Evolutionary conservation across 2,329 filamentous ascomycete genomes (phyloP).

Genomic region (Stachybotrys echinatus): DNA sequence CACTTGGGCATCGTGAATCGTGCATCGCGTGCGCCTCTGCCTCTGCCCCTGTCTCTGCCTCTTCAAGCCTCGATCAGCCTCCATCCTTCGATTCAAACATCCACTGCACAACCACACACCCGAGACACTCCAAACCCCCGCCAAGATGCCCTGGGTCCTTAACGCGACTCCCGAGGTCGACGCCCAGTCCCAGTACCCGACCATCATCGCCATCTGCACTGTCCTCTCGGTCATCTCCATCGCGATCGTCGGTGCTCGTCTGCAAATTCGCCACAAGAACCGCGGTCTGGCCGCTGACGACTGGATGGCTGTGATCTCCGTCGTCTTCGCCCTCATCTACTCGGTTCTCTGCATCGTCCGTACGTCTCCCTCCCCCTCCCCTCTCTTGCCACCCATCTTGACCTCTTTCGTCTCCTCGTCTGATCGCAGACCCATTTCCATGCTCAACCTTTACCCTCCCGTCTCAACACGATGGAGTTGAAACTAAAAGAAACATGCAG

Average conservation of each 20-base stretch:
- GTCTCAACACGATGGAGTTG: not conserved
- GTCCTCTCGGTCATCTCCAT: conserved; percentile 37
- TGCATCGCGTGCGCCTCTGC: no score
- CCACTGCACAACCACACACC: no score
- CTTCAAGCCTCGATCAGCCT: no score
- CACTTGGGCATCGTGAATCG: not conserved
- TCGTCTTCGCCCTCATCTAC: conserved; percentile 43
- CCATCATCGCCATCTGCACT: conserved; percentile 44
- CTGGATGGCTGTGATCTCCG: conserved; percentile 33
- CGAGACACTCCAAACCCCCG: not conserved
- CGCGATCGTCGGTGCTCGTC: conserved; percentile 31
- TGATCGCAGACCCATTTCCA: no score
- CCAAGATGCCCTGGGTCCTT: conserved; percentile 43
- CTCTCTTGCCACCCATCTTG: no score
- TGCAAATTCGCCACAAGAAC: conserved; percentile 35
- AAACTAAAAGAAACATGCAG: conserved; percentile 18
- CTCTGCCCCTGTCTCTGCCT: no score
- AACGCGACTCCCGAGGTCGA: conserved; percentile 43
- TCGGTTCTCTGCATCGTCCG: conserved; percentile 44
- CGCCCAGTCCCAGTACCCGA: conserved; percentile 38
- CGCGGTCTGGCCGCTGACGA: conserved; percentile 43
- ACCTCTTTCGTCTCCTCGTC: no score
- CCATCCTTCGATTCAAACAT: no score
- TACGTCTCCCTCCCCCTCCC: conserved; percentile 27
- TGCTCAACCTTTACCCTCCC: no score